Evolutionary conservation across 208 protist species (phyloP), one percentile per base, ranked within the genome.

Genomic region (Porcisia hertigi): DNA sequence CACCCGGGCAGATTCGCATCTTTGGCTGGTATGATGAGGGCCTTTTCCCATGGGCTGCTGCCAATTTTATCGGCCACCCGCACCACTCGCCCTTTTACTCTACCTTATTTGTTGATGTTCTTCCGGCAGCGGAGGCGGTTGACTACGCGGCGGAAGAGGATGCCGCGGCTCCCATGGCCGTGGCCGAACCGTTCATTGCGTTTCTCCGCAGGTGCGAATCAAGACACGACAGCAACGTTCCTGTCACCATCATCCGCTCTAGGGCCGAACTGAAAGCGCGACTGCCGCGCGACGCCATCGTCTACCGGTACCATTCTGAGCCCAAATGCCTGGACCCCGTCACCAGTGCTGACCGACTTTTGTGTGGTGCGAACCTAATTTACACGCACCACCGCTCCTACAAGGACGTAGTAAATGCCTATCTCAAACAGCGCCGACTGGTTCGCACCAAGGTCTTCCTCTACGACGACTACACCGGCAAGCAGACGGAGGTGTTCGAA

Each of bases 1-100:
- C 65, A 49, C 58, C 76, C 12, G 73, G 73, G 45, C 79, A 81
- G 41, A 55, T 93, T 45, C 88, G 85, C 43, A 30, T 89, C 43
- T 83, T 84, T 70, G 47, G 54, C 49, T 58, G 58, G 25, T 63
- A 80, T 20, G 64, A 63, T 43, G 39, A 73, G 7, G 54, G 73
- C 49, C 47, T 76, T 49, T 75, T n/a, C 54, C 66, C 69, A 34
- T 79, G 72, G 69, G 36, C 72, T 7, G 25, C 58, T n/a, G 69
- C 47, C 25, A 60, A 75, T 53, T 62, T 53, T 73, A 36, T 71
- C 45, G 49, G 75, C 62, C 62, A 75, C 59, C 57, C 73, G 20
- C 77, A 82, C 70, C 73, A 80, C 53, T 64, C 69, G 9, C 64
- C 69, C 54, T 78, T 75, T 20, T 78, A 74, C 54, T 47, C 58